Percentiles rank a stretch among this genome's conserved stretches.
Conservation (phyloP, 2,329 filamentous ascomycete genomes). For the Rachicladosporium sp. region DNA sequence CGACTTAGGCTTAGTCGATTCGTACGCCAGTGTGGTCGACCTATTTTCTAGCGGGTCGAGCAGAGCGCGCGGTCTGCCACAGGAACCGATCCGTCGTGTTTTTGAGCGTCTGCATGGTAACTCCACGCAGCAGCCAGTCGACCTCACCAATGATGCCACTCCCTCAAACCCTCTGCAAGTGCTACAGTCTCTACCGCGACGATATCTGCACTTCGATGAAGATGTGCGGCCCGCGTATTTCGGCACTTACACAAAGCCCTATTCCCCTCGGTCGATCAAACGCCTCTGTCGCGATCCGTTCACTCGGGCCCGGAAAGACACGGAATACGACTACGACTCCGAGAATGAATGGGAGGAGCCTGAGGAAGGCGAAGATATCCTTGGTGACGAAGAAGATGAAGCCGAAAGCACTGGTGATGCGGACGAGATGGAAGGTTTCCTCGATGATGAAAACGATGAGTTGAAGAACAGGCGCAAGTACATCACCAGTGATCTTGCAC, state of each 20-base stretch:
- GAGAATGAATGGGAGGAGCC: slow-evolving; percentile 75
- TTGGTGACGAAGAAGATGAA: slow-evolving; percentile 53
- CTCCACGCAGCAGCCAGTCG: slow-evolving; percentile 26
- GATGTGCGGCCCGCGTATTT: slow-evolving; percentile 56
- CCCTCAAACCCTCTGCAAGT: slow-evolving; percentile 11
- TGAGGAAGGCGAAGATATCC: slow-evolving; percentile 53
- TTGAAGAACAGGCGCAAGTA: slow-evolving; percentile 51
- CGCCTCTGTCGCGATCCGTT: slow-evolving; percentile 42
- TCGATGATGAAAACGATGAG: slow-evolving; percentile 63
- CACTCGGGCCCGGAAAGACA: slow-evolving; percentile 44
- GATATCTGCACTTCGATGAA: slow-evolving; percentile 49
- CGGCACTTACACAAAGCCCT: slow-evolving; percentile 56
- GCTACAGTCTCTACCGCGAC: slow-evolving; percentile 43
- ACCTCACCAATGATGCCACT: slow-evolving; percentile 27
- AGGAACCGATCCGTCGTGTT: not conserved
- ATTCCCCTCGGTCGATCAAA: slow-evolving; percentile 31
- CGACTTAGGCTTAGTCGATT: slow-evolving; percentile 16
- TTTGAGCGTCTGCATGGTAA: slow-evolving; percentile 27
- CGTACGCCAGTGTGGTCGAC: slow-evolving; percentile 8
- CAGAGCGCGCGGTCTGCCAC: not conserved
- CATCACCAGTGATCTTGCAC: slow-evolving; percentile 57
- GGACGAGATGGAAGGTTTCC: slow-evolving; percentile 77
- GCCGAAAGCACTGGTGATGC: slow-evolving; percentile 64
- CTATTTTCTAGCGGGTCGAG: too few relatives aligned
- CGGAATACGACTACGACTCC: slow-evolving; percentile 75